Conservation (phyloP, 257 asterid genomes). For the Scutellaria baicalensis region DNA sequence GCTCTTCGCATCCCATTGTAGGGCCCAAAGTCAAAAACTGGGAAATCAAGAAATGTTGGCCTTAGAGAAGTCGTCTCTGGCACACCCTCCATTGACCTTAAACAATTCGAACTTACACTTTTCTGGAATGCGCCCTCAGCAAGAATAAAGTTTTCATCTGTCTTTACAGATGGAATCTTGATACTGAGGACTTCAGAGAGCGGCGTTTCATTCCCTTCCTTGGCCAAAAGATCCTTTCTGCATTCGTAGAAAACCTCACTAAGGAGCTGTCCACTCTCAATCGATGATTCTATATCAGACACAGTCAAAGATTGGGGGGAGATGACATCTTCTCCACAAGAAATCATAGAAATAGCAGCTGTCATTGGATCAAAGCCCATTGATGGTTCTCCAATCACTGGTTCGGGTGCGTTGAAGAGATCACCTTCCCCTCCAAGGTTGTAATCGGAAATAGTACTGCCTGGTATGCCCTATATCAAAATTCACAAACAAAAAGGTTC, state of each 20-base stretch:
- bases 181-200: slow-evolving; percentile 43
- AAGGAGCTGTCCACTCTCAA: slow-evolving; percentile 63
- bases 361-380: slow-evolving; percentile 68
- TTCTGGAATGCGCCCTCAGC: slow-evolving; percentile 43
- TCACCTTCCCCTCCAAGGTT: slow-evolving; percentile 84
- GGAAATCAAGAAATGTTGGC: slow-evolving; percentile 64
- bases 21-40: slow-evolving; percentile 60
- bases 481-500: slow-evolving; percentile 1
- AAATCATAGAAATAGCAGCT: slow-evolving; percentile 76
- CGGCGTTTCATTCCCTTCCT: slow-evolving; percentile 64
- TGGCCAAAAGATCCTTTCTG: slow-evolving; percentile 76
- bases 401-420: slow-evolving; percentile 89
- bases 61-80: slow-evolving; percentile 40
- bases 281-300: slow-evolving; percentile 63
- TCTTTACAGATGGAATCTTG: slow-evolving; percentile 30
- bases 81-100: slow-evolving; percentile 47
- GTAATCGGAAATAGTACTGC: slow-evolving; percentile 58
- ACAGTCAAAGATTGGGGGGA: slow-evolving; percentile 52
- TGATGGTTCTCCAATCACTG: slow-evolving; percentile 55
- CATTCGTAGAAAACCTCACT: slow-evolving; percentile 87
- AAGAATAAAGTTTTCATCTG: slow-evolving; percentile 27
- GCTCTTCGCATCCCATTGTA: slow-evolving; percentile 83
- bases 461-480: slow-evolving; percentile 31
- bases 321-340: slow-evolving; percentile 67
- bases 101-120: slow-evolving; percentile 63